Evolutionary conservation across 2,329 filamentous ascomycete species (phyloP).

Genomic region (Penicillium sp.): DNA sequence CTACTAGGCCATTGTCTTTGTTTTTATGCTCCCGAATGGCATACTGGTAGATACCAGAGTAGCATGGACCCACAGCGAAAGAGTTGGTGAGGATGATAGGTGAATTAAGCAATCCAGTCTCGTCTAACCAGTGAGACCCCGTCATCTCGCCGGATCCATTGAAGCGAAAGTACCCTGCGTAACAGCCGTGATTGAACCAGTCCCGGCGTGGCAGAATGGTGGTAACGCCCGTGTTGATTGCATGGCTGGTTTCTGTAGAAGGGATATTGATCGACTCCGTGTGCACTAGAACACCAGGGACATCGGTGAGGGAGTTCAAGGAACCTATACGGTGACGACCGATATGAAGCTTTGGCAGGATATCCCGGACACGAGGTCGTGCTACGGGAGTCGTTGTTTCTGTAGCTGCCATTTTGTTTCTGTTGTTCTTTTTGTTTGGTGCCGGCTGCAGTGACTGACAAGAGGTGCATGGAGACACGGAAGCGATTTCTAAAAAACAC

Average conservation of each 20-base stretch:
- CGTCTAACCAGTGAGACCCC: conserved; percentile 11
- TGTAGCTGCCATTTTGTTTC: no score
- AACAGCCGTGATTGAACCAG: conserved; percentile 11
- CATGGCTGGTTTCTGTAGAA: neutral
- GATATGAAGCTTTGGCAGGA: conserved; percentile 2
- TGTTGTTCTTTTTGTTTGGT: no score
- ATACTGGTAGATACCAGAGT: conserved; percentile 9
- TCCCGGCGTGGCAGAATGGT: conserved; percentile 9
- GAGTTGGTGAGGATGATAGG: conserved; percentile 12
- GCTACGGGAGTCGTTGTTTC: no score
- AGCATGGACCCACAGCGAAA: conserved; percentile 8
- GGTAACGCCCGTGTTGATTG: conserved; percentile 12
- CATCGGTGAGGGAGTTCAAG: conserved; percentile 10
- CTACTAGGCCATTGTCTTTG: neutral
- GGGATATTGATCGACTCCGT: conserved; percentile 7
- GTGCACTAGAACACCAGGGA: conserved; percentile 10
- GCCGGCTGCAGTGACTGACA: no score
- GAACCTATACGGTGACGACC: conserved; percentile 2
- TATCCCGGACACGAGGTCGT: neutral
- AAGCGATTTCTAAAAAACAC: no score
- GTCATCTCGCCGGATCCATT: conserved; percentile 12
- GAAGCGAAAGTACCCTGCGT: conserved; percentile 13
- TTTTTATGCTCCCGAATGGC: conserved; percentile 8
- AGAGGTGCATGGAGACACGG: no score
- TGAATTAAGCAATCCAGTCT: conserved; percentile 8